Percentiles rank a stretch among this genome's conserved stretches.
Evolutionary conservation across 2,329 filamentous ascomycete genomes (phyloP).

Genomic region (Diaporthe sp.): DNA sequence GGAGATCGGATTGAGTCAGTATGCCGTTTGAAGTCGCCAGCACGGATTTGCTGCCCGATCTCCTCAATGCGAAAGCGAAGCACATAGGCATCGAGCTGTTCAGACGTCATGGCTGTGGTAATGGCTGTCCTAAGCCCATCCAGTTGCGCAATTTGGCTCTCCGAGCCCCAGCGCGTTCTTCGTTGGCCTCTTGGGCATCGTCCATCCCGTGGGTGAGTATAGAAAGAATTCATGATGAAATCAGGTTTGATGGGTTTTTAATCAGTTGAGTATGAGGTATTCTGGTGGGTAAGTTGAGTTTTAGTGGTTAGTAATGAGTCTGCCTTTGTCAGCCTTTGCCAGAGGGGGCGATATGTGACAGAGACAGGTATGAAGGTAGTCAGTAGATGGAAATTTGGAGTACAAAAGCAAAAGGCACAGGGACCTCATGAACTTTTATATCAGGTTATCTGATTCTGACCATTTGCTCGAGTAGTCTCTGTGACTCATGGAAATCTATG

Average conservation of each 20-base stretch:
- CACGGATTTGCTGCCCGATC: slow-evolving; percentile 83
- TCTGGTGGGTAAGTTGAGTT: neutral
- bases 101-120: slow-evolving; percentile 71
- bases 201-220: too few species aligned
- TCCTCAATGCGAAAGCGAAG: slow-evolving; percentile 83
- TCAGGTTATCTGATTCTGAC: too few species aligned
- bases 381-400: neutral
- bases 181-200: neutral
- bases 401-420: too few species aligned
- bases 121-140: slow-evolving; percentile 30
- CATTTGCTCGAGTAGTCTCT: too few species aligned
- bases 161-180: slow-evolving; percentile 15
- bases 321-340: neutral
- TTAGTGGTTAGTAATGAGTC: neutral
- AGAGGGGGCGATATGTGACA: neutral
- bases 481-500: too few species aligned
- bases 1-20: slow-evolving; percentile 81
- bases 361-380: neutral
- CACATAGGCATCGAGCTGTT: slow-evolving; percentile 83
- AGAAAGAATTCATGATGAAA: neutral
- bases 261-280: neutral
- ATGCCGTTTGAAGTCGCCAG: slow-evolving; percentile 81
- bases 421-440: too few species aligned
- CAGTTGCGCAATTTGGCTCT: neutral
- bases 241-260: neutral